These are phyloP conservation scores for Scytalidium sp. DNA, from an alignment of 2,329 filamentous ascomycete genomes.

Conservation along the genomic window DNA sequence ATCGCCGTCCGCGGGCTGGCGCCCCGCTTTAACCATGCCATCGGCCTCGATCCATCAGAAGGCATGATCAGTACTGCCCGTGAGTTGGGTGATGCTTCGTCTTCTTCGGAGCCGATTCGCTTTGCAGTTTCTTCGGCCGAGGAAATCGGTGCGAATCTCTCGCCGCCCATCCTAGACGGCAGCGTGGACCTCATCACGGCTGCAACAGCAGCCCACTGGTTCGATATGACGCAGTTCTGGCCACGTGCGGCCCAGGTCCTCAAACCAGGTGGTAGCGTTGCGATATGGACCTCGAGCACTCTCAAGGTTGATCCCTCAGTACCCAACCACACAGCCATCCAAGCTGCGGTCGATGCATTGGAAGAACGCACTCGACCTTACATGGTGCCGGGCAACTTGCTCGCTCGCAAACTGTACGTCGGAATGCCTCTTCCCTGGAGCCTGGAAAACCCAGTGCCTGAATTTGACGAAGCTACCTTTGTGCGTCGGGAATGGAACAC, in stretches of 20 bases:
- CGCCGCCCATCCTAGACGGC: neutral
- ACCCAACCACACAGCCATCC: conserved; percentile 32
- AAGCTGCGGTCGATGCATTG: conserved; percentile 30
- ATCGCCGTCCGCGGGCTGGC: conserved; percentile 12
- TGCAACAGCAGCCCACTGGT: conserved; percentile 38
- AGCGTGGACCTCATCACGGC: conserved; percentile 14
- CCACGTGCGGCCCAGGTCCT: conserved; percentile 34
- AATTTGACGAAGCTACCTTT: conserved; percentile 30
- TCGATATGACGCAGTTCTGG: conserved; percentile 42
- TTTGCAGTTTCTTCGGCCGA: neutral
- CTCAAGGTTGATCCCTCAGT: conserved; percentile 15
- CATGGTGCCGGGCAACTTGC: conserved; percentile 30
- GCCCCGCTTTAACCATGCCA: conserved; percentile 8
- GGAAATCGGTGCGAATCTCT: conserved; percentile 4
- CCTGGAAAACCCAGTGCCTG: conserved; percentile 15
- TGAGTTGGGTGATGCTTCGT: conserved; percentile 1
- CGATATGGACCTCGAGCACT: conserved; percentile 34
- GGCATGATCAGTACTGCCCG: conserved; percentile 13
- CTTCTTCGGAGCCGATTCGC: neutral
- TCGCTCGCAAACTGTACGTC: conserved; percentile 32
- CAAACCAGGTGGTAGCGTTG: conserved; percentile 41
- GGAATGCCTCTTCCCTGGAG: conserved; percentile 40
- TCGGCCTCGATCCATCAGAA: conserved; percentile 13
- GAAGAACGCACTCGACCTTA: conserved; percentile 30
- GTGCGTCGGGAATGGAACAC: conserved; percentile 6